Evolutionary conservation across 192 early-diverging fungal genomes (phyloP).

Genomic region (Endogone sp.): DNA sequence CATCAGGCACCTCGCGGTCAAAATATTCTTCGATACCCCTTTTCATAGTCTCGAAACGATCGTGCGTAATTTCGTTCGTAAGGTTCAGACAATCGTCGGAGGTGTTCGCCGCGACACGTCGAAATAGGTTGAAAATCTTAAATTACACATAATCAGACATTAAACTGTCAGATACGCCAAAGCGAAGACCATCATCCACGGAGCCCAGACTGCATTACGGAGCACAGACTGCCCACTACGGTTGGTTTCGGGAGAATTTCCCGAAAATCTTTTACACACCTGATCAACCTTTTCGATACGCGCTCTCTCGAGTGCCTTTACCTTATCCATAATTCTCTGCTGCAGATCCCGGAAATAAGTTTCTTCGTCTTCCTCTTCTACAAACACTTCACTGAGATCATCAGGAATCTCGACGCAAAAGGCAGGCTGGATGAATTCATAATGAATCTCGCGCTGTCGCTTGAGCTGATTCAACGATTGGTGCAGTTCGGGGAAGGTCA

Average conservation of each 20-base stretch:
- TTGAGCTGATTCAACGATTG: neutral
- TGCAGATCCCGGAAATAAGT: neutral
- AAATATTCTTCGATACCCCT: neutral
- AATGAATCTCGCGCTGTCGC: neutral
- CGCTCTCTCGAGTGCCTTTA: neutral
- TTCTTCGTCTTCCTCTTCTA: neutral
- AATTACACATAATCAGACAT: no score
- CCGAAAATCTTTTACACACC: no score
- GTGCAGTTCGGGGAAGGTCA: neutral
- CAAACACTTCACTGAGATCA: neutral
- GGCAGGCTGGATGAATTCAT: neutral
- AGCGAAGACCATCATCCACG: no score
- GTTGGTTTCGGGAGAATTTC: no score
- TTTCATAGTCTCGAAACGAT: neutral
- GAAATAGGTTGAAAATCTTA: neutral
- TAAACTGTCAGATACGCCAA: no score
- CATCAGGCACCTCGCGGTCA: neutral
- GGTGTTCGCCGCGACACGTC: neutral
- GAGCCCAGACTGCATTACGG: no score
- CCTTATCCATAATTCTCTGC: neutral
- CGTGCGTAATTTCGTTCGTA: neutral
- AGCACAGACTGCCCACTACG: no score
- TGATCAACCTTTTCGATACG: neutral
- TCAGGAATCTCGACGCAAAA: neutral
- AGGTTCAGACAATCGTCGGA: neutral